These are phyloP conservation scores for Pseudocercospora eumusae DNA, from an alignment of 2,329 filamentous ascomycete species.

Conservation along the genomic window DNA sequence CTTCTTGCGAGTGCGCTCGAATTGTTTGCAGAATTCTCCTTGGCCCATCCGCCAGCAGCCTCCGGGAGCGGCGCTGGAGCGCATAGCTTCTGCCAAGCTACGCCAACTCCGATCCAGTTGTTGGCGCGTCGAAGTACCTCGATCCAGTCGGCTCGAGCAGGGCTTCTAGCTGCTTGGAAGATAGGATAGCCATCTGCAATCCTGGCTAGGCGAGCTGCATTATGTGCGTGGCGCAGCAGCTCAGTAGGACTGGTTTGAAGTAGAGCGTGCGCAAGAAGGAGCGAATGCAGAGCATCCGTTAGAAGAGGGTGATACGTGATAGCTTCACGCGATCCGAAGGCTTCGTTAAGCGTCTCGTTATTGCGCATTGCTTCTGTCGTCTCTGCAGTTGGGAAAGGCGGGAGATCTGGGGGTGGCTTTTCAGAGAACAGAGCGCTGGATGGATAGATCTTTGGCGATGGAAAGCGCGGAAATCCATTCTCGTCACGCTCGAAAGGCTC, in stretches of 20 bases:
- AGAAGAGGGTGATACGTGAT: conserved; percentile 81
- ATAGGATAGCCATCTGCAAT: conserved; percentile 78
- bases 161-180: conserved; percentile 70
- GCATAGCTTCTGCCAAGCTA: conserved; percentile 72
- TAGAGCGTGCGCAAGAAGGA: conserved; percentile 77
- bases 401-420: conserved; percentile 65
- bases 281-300: conserved; percentile 73
- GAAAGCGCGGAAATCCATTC: conserved; percentile 50
- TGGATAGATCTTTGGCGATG: conserved; percentile 54
- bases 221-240: conserved; percentile 75
- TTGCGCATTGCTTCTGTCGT: conserved; percentile 32
- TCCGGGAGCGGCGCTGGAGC: conserved; percentile 48
- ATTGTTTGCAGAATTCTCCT: conserved; percentile 25
- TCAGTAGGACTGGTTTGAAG: conserved; percentile 77
- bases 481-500: conserved; percentile 39
- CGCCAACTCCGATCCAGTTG: conserved; percentile 68
- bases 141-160: conserved; percentile 76
- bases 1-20: conserved; percentile 28
- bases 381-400: conserved; percentile 61
- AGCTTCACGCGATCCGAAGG: conserved; percentile 58
- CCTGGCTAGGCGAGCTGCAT: conserved; percentile 73
- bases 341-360: conserved; percentile 35
- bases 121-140: conserved; percentile 68
- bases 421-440: conserved; percentile 70
- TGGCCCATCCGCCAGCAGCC: conserved; percentile 39